Evolutionary conservation across 805 yeast species (phyloP), one percentile per base, ranked within the genome.

Genomic region (Suhomyces sp.): DNA sequence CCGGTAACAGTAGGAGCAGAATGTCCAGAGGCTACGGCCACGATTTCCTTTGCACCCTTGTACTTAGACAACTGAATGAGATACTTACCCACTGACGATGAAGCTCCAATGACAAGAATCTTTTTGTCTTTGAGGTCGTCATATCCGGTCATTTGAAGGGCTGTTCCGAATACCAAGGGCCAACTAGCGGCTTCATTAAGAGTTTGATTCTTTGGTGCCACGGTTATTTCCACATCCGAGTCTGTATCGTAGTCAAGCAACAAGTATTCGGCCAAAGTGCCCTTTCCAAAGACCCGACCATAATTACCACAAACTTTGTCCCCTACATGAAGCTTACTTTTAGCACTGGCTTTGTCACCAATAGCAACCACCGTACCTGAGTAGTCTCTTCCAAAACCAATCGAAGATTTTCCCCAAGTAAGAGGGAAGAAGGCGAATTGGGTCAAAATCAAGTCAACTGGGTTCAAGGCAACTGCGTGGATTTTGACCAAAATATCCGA

Each of bases 91-190:
- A 87, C 91, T 12, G 85, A 70, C 1, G 96, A 84, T 7, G 88
- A 85, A 24, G 87, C 93, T 38, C 96, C 96, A 46, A 87, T 71
- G 19, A 89, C 77, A 47, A 88, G 72, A 4, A 87, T 80, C 53
- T 76, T 79, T 8, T 73, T 72, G 9, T 73, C 72, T 38, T 70
- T 72, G 19, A 80, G 68, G 33, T 68, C 72, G 3, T 64, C 63
- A 26, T 54, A 49, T 7, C 64, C 62, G 29, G 79, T 64, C 48
- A 76, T 62, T 47, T 72, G 64, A 57, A 62, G 76, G 0, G 93
- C 92, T 3, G 96, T 86, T 17, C 83, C 82, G 57, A 79, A 82
- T 0, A 82, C 85, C 57, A 86, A 68, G 0, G 90, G 87, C 69
- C 81, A 79, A 0, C 89, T 79, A 2, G 88, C 87, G 47, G 92